Evolutionary conservation across 2,329 filamentous ascomycete genomes (phyloP).

Genomic region (Claviceps humidiphila): DNA sequence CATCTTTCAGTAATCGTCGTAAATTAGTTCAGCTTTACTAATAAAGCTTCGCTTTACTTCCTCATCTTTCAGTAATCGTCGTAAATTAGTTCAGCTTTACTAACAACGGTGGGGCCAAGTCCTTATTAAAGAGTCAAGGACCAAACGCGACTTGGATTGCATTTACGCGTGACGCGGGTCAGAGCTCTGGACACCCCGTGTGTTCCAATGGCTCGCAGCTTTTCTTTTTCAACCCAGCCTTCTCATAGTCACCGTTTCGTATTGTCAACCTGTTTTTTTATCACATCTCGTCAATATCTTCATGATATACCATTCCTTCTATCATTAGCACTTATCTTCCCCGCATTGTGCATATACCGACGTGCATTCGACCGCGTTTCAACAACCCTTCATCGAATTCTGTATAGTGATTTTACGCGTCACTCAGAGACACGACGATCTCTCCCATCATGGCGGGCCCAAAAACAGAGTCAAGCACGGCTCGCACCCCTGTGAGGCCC

Average conservation of each 20-base stretch:
- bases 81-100: too few species aligned
- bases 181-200: background rate
- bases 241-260: background rate
- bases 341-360: background rate
- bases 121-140: too few species aligned
- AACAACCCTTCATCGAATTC: background rate
- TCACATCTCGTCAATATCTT: background rate
- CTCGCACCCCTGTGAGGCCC: conserved; percentile 5
- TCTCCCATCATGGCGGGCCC: conserved; percentile 4
- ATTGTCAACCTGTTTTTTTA: background rate
- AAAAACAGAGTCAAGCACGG: conserved; percentile 1
- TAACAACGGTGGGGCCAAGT: too few species aligned
- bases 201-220: background rate
- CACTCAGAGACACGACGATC: background rate
- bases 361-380: background rate
- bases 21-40: too few species aligned
- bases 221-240: background rate
- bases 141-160: background rate
- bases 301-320: background rate
- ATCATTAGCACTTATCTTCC: background rate
- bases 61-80: too few species aligned
- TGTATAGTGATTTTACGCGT: background rate
- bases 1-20: too few species aligned
- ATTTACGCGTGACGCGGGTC: conserved; percentile 2
- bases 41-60: too few species aligned